phyloP scores from a whole-genome alignment of 768 basidiomycete genomes.

The Piloderma croceum region DNA sequence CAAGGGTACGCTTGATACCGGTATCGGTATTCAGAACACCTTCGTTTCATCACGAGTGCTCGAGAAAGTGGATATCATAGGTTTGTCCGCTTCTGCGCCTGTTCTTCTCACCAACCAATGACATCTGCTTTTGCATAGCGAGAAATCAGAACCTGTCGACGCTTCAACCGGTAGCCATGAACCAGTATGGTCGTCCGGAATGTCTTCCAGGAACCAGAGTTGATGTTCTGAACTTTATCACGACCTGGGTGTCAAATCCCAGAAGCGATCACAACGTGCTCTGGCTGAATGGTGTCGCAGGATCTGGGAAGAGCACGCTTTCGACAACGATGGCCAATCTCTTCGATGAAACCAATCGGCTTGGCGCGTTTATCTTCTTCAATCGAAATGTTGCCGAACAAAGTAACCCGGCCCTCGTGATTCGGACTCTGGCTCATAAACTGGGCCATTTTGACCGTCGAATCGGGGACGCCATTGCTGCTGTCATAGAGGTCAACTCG shows the following conservation, averaged over 20 bases:
- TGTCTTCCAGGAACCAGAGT: constrained; percentile 28
- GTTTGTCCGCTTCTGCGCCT: constrained; percentile 11
- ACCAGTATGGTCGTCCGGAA: constrained; percentile 17
- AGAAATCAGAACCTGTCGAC: constrained; percentile 11
- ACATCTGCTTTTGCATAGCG: too few species aligned
- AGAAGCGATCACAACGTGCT: constrained; percentile 16
- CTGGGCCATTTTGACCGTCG: constrained; percentile 28
- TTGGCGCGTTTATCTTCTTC: constrained; percentile 33
- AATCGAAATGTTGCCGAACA: constrained; percentile 24
- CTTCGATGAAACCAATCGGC: constrained; percentile 26
- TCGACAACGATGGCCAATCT: constrained; percentile 31
- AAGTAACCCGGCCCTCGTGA: constrained; percentile 24
- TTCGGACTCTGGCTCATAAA: constrained; percentile 31
- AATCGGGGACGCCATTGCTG: constrained; percentile 21
- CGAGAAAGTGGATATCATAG: constrained; percentile 20
- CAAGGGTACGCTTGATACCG: constrained; percentile 22
- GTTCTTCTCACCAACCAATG: background rate
- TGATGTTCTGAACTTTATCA: constrained; percentile 23
- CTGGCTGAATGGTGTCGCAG: constrained; percentile 30
- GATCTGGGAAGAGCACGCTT: constrained; percentile 31
- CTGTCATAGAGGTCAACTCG: constrained; percentile 20
- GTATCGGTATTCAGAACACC: constrained; percentile 18
- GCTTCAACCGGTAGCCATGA: constrained; percentile 26
- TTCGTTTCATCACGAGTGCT: constrained; percentile 26
- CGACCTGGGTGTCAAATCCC: constrained; percentile 20